Evolutionary conservation across 2,329 filamentous ascomycete species (phyloP), one percentile per base, ranked within the genome.

Genomic region (Penicillium oxalicum): DNA sequence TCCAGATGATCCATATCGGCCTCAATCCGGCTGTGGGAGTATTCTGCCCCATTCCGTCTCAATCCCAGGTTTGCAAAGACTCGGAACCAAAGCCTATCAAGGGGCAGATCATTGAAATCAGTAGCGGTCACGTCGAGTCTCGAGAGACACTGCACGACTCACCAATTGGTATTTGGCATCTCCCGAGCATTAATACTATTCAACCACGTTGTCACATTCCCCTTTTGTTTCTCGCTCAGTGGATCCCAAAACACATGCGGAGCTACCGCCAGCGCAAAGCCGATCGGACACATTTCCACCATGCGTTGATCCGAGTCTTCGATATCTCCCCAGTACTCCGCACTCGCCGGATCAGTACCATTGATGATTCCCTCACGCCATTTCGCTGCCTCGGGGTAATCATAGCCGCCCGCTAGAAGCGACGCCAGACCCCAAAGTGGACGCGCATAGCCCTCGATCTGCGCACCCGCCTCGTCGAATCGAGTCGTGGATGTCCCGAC

Each of bases 221-320:
- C 70, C 59, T 77, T 81, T 63, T 88, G 80, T 55, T 74, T 75
- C 12, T 78, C 77, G 2, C 76, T 79, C 59, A 91, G 71, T 1
- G 77, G 80, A 11, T 82, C 73, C 85, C 86, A 90, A 50, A 89
- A 78, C 57, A 63, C 76, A 73, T 65, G 70, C 27, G 76, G 74
- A 32, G 83, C 85, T 45, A 89, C 83, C 29, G 85, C 86, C 45
- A 91, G 73, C 1, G 86, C 81, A 60, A 82, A 91, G 0, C 87
- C 87, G 50, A 91, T 76, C 0, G 87, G 86, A 62, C 86, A 90
- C 77, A 89, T 88, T 65, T 91, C 87, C 2, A 91, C 87, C 87
- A 91, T 91, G 26, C 87, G 75, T 72, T 91, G 87, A 61, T 91
- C 87, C 49, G 84, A 82, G 61, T 90, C 86, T 55, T 82, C 77